phyloP scores from a whole-genome alignment of 352 stramenopile genomes.

The Saprolegnia parasitica region DNA sequence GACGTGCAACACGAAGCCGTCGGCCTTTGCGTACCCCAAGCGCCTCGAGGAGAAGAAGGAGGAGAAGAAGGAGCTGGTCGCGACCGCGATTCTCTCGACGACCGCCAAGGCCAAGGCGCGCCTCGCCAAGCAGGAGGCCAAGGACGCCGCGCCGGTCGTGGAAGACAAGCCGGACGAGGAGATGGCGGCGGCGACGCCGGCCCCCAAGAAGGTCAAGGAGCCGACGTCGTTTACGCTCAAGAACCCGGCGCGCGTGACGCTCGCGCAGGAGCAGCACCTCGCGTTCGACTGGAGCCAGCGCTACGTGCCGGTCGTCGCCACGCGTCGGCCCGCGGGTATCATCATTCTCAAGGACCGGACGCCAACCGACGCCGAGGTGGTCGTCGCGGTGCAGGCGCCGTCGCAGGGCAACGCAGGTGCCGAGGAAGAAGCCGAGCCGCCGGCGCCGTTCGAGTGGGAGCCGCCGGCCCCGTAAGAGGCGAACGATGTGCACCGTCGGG shows the following conservation, averaged over 20 bases:
- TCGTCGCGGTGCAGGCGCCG: constrained; percentile 90
- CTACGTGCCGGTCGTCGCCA: constrained; percentile 81
- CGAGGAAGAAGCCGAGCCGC: constrained; percentile 92
- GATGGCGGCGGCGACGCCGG: constrained; percentile 45
- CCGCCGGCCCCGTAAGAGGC: constrained; percentile 35
- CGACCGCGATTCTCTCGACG: constrained; percentile 96
- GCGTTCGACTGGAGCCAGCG: constrained; percentile 89
- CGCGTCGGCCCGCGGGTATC: constrained; percentile 81
- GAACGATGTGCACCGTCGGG: no score
- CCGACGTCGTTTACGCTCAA: constrained; percentile 88
- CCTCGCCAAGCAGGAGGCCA: constrained; percentile 88
- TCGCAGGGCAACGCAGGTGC: constrained; percentile 63
- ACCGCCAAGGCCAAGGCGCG: constrained; percentile 95
- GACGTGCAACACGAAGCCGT: constrained; percentile 92
- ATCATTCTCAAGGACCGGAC: constrained; percentile 95
- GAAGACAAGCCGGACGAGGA: constrained; percentile 44
- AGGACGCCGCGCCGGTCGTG: constrained; percentile 49
- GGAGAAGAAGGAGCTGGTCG: constrained; percentile 97
- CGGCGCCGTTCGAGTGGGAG: constrained; percentile 96
- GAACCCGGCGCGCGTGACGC: constrained; percentile 93
- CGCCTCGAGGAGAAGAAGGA: constrained; percentile 98
- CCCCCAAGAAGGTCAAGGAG: constrained; percentile 80
- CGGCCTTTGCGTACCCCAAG: constrained; percentile 96
- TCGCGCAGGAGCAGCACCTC: constrained; percentile 87
- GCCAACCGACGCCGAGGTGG: constrained; percentile 90